Conservation (phyloP, 2,329 filamentous ascomycete species). For the Penicillium sp. region DNA sequence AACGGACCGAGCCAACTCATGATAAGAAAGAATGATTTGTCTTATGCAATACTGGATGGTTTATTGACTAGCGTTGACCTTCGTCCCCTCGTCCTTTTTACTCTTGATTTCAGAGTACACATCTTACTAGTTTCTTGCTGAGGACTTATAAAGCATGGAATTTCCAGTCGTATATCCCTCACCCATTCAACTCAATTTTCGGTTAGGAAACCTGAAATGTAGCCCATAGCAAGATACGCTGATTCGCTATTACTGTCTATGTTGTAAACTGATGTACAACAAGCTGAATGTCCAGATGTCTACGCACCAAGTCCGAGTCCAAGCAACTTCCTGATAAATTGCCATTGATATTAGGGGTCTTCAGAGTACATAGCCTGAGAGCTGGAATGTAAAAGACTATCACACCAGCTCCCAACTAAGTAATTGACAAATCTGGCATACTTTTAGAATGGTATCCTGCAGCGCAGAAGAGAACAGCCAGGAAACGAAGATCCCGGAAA, state of each 20-base stretch:
- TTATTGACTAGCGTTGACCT: background rate
- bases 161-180: background rate
- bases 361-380: background rate
- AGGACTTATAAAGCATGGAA: background rate
- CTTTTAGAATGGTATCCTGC: background rate
- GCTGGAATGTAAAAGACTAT: background rate
- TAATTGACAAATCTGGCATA: background rate
- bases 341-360: background rate
- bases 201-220: background rate
- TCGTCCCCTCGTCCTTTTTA: background rate
- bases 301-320: background rate
- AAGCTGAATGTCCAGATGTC: no score
- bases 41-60: background rate
- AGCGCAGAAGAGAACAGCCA: background rate
- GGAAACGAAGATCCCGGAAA: background rate
- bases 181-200: background rate
- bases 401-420: background rate
- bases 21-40: slow-evolving; percentile 29
- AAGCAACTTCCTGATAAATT: background rate
- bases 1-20: slow-evolving; percentile 9
- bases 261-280: no score
- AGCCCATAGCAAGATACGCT: background rate
- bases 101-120: background rate
- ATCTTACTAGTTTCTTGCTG: background rate
- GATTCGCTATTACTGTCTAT: background rate